Base-by-base conservation (phyloP, 805 yeast species). In the Yarrowia sp. region DNA sequence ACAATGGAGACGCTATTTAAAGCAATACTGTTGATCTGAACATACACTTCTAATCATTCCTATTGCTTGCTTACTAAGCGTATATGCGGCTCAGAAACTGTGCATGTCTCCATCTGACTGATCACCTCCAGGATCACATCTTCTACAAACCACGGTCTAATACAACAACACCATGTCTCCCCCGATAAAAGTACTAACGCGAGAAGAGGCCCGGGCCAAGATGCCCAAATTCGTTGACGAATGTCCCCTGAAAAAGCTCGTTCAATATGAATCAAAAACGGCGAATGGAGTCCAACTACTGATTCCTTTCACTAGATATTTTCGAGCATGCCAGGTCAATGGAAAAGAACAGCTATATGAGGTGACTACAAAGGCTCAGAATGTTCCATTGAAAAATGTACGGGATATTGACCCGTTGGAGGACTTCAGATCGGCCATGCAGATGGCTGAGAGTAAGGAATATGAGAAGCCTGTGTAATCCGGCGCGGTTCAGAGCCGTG, bases 211-310 rank as follows among this genome's bases (percentile, higher is more conserved):
- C 2, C 46, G 61, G 9, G 28, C 40, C 11, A 21, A 22, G 17
- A 40, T 41, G 64, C 65, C 61, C 38, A 26, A 64, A 12, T 41
- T 38, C n/a, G 56, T 58, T 36, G 61, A 63, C 11, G 67, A 70
- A 30, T 72, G 75, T 58, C 67, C 69, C 11, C 48, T 70, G 19
- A 67, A 67, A 46, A 65, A 68, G 62, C 68, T 73, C 24, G 64
- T 66, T 14, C 76, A 73, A 64, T 73, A 69, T 62, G 70, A 72
- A 48, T 73, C 76, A 54, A 54, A 54, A 54, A 26, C 46, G 17
- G 22, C 33, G 6, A 54, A 54, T 10, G 61, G 61, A 7, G 35
- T 54, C 19, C 61, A 54, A 9, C 66, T 56, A 6, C 33, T 72
- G 10, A 41, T 46, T 28, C 74, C 74, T 16, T 67, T 73, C 51